Evolutionary conservation across 2,329 filamentous ascomycete genomes (phyloP), one percentile per base, ranked within the genome.

Genomic region (Chrysosporium queenslandicum): DNA sequence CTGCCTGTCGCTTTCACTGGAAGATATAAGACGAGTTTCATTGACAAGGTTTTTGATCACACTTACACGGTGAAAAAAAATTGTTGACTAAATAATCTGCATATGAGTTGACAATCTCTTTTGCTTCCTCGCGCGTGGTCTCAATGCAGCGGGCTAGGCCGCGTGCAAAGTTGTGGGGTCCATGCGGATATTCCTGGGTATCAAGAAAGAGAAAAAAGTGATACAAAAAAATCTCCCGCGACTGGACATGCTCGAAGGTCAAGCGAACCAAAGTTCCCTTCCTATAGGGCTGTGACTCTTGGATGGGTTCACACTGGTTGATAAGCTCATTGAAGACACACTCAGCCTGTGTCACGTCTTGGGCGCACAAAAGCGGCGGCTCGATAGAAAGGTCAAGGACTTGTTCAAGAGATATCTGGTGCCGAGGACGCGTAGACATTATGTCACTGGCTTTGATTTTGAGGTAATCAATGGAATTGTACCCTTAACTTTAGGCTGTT

Each of bases 261-360:
- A 58, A 45, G 29, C 58, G 56, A n/a, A 58, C 56, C 16, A 60
- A 54, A n/a, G 56, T 58, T 40, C 54, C 49, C 45, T 52, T 53
- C 42, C 56, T 60, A 49, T 60, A 60, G 4, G 57, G 58, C 18
- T 37, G 42, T 29, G 36, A 47, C 32, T 49, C 48, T 48, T 59
- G 58, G 40, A 58, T 30, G 25, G 56, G 57, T 53, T 60, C 57
- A 46, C 45, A 56, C 29, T 56, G 51, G 40, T 55, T 52, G 53
- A 60, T 34, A 18, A 60, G 41, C 18, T 32, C 11, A n/a, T 14
- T 54, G 23, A 60, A 56, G 32, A 53, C n/a, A n/a, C n/a, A n/a
- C n/a, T n/a, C n/a, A n/a, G n/a, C n/a, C n/a, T n/a, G n/a, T n/a
- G n/a, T n/a, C n/a, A n/a, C n/a, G n/a, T n/a, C n/a, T n/a, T n/a